Percentiles rank a stretch among this genome's conserved stretches.
phyloP scores from a whole-genome alignment of 805 yeast genomes.

The Metschnikowia lunata region DNA sequence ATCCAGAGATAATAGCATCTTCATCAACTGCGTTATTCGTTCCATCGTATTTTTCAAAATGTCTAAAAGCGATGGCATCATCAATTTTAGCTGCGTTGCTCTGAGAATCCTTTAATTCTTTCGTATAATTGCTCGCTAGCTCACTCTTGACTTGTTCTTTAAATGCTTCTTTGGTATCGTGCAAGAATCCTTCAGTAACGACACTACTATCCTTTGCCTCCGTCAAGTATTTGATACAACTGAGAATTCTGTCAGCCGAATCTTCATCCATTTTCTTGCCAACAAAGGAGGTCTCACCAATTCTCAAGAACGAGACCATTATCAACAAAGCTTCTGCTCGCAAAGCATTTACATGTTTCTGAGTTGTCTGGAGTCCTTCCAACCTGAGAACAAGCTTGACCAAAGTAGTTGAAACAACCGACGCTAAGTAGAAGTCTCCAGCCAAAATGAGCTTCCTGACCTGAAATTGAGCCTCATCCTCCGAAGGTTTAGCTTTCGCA shows the following conservation, averaged over 20 bases:
- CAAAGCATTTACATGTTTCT: conserved; percentile 68
- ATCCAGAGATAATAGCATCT: conserved; percentile 51
- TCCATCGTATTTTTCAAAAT: conserved; percentile 48
- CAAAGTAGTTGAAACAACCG: conserved; percentile 82
- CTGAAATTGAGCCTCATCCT: conserved; percentile 56
- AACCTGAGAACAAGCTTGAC: conserved; percentile 83
- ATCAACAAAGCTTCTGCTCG: conserved; percentile 93
- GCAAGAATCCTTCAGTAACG: conserved; percentile 70
- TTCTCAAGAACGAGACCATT: conserved; percentile 86
- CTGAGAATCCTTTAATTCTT: conserved; percentile 52
- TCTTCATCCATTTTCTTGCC: conserved; percentile 88
- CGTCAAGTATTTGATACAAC: conserved; percentile 77
- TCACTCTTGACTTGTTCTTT: conserved; percentile 60
- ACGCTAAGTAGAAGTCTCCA: conserved; percentile 88
- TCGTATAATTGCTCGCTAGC: conserved; percentile 53
- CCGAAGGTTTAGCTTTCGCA: conserved; percentile 31
- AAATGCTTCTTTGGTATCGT: conserved; percentile 85
- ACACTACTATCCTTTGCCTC: conserved; percentile 53
- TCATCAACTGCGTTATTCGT: conserved; percentile 32
- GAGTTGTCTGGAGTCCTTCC: conserved; percentile 50
- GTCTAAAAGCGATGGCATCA: conserved; percentile 74
- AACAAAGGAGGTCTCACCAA: conserved; percentile 69
- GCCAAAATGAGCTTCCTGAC: conserved; percentile 74
- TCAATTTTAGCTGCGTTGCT: conserved; percentile 73
- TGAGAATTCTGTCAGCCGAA: conserved; percentile 86